Conservation (phyloP, 768 basidiomycete genomes). For the Rubroboletus pulcherrimus region DNA sequence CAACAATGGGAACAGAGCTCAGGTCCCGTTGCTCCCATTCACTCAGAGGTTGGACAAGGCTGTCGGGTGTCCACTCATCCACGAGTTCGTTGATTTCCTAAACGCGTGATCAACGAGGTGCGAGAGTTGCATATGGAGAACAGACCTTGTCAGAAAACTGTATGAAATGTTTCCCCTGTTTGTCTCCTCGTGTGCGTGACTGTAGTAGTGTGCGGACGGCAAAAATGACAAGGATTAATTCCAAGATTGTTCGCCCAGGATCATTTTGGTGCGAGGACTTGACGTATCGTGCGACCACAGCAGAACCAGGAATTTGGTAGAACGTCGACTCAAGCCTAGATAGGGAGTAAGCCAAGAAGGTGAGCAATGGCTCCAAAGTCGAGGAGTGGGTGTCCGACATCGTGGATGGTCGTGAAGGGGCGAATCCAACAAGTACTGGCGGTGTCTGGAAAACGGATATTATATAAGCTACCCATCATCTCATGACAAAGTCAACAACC, state of each 20-base stretch:
- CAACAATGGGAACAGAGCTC: slow-evolving; percentile 69
- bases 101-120: not conserved
- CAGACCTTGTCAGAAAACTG: slow-evolving; percentile 84
- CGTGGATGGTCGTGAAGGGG: slow-evolving; percentile 13
- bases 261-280: slow-evolving; percentile 95
- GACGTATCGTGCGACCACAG: slow-evolving; percentile 86
- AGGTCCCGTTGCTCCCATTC: slow-evolving; percentile 64
- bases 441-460: not conserved
- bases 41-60: slow-evolving; percentile 63
- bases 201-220: slow-evolving; percentile 89
- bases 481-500: too few relatives aligned
- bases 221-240: slow-evolving; percentile 83
- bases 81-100: slow-evolving; percentile 97
- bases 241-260: slow-evolving; percentile 86
- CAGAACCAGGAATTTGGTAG: slow-evolving; percentile 74
- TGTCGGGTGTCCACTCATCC: slow-evolving; percentile 90
- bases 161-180: slow-evolving; percentile 83
- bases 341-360: slow-evolving; percentile 60
- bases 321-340: slow-evolving; percentile 62
- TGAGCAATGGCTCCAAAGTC: slow-evolving; percentile 51
- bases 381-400: slow-evolving; percentile 37
- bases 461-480: slow-evolving; percentile 17
- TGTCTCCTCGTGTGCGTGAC: slow-evolving; percentile 82
- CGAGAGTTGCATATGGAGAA: not conserved
- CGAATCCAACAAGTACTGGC: not conserved